Conservation (phyloP, 176 grass and related monocot species). For the Miscanthus lutarioriparius region DNA sequence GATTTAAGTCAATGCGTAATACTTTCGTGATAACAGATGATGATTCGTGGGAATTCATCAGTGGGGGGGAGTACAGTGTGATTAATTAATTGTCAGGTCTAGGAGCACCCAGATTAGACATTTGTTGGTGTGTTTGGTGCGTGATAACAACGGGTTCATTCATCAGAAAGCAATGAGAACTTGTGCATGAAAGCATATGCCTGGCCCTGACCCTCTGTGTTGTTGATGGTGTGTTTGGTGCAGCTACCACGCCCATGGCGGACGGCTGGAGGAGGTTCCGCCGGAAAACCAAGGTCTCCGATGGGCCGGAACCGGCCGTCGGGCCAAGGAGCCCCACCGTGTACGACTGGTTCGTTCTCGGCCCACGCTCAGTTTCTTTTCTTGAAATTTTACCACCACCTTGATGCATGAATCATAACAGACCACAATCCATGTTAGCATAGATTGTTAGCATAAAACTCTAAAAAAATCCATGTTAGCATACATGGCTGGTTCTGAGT, state of each 20-base stretch:
- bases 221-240: slow-evolving; percentile 10
- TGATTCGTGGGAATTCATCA: neutral
- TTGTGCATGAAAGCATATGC: neutral
- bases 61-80: neutral
- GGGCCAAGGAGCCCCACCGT: slow-evolving; percentile 84
- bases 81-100: neutral
- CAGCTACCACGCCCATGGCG: slow-evolving; percentile 50
- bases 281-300: slow-evolving; percentile 52
- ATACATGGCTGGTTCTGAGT: neutral
- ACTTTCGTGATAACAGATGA: neutral
- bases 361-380: neutral
- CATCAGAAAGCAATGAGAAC: slow-evolving; percentile 18
- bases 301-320: slow-evolving; percentile 19
- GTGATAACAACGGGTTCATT: neutral
- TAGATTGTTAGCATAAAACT: too few relatives aligned
- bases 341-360: slow-evolving; percentile 75
- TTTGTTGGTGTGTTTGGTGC: neutral
- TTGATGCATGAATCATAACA: too few relatives aligned
- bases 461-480: too few relatives aligned
- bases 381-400: too few relatives aligned
- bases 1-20: neutral
- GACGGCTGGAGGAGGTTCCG: slow-evolving; percentile 53
- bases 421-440: neutral
- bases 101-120: neutral
- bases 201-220: neutral